Conservation (phyloP, 164 flowering plant species). For the Euptelea pleiosperma region DNA sequence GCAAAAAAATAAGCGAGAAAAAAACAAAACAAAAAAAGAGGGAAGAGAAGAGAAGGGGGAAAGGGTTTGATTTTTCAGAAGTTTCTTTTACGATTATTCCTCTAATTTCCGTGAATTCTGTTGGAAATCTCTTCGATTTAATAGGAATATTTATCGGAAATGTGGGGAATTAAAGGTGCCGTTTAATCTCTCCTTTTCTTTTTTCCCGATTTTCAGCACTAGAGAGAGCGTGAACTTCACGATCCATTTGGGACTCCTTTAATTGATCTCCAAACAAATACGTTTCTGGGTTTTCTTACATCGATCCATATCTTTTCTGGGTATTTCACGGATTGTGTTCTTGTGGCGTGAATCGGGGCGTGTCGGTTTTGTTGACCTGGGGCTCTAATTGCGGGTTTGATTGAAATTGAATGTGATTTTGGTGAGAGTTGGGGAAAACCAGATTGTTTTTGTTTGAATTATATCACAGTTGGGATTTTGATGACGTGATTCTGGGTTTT, state of each 20-base stretch:
- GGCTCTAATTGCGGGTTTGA: background rate
- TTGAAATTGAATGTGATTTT: constrained; percentile 1
- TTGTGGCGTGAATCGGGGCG: background rate
- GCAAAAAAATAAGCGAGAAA: background rate
- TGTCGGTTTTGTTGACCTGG: background rate
- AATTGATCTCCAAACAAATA: no score
- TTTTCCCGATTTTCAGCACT: background rate
- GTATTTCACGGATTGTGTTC: constrained; percentile 1
- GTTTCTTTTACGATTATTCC: background rate
- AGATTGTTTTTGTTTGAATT: background rate
- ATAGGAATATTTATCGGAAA: constrained; percentile 3
- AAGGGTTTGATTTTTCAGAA: background rate
- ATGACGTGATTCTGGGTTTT: constrained; percentile 1
- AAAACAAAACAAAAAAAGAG: background rate
- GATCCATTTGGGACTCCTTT: background rate
- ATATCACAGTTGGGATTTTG: background rate
- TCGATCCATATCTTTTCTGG: background rate
- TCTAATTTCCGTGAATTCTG: constrained; percentile 12
- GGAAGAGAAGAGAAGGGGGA: background rate
- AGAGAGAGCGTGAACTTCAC: background rate
- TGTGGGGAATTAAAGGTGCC: constrained; percentile 21
- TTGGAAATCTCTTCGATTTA: background rate
- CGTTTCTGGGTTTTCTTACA: background rate
- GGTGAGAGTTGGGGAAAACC: background rate
- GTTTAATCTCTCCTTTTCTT: constrained; percentile 10